Percentiles rank a stretch among this genome's conserved stretches.
phyloP scores from a whole-genome alignment of 2,329 filamentous ascomycete species.

The Hymenoscyphus repandus region DNA sequence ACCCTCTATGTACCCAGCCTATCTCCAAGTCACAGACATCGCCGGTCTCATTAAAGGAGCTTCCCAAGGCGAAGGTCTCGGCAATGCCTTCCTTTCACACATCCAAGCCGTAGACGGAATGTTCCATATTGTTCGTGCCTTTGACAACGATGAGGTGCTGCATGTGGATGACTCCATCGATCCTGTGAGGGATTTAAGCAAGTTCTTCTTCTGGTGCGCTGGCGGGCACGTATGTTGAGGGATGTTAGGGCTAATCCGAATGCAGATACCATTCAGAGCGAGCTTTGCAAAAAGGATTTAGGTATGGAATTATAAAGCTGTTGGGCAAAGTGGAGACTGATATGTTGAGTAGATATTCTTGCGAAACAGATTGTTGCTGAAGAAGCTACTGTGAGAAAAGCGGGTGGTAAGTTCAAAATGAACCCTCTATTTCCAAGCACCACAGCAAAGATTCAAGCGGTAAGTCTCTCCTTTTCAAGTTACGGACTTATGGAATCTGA shows the following conservation, averaged over 20 bases:
- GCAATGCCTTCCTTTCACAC: constrained; percentile 41
- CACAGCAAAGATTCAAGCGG: constrained; percentile 36
- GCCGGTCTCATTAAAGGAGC: constrained; percentile 42
- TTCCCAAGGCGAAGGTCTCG: constrained; percentile 39
- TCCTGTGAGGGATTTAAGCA: constrained; percentile 38
- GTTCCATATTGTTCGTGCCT: constrained; percentile 41
- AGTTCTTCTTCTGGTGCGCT: constrained; percentile 17
- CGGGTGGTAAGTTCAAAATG: constrained; percentile 42
- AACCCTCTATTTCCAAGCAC: constrained; percentile 40
- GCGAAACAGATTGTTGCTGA: constrained; percentile 36
- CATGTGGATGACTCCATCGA: constrained; percentile 44
- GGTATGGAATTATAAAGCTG: constrained; percentile 16
- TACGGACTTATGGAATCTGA: not conserved
- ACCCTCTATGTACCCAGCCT: constrained; percentile 39
- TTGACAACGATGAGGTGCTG: constrained; percentile 41
- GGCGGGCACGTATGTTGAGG: not conserved
- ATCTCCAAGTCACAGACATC: constrained; percentile 42
- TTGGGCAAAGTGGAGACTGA: not conserved
- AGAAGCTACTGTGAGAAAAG: constrained; percentile 37
- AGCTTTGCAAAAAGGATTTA: constrained; percentile 39
- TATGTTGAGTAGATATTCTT: constrained; percentile 34
- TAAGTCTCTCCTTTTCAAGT: constrained; percentile 11
- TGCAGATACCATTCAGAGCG: constrained; percentile 35
- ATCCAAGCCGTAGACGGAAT: constrained; percentile 43
- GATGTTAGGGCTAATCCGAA: not conserved